Percentiles rank a stretch among this genome's conserved stretches.
Evolutionary conservation across 2,329 filamentous ascomycete genomes (phyloP).

Genomic region (Didymella sp.): DNA sequence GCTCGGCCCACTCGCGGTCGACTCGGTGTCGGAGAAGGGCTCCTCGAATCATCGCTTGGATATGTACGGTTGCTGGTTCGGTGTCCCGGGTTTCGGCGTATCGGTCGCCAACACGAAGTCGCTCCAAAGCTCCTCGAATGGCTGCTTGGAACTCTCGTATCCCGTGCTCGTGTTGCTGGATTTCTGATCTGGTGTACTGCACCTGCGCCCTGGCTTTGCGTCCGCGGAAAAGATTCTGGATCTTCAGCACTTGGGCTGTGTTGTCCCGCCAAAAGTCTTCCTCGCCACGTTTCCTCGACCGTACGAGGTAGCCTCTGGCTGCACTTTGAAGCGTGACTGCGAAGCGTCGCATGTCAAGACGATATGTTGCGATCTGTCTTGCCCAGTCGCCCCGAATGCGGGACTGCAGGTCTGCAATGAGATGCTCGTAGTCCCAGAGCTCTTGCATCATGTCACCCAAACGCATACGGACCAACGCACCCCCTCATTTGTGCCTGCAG

Average conservation of each 20-base stretch:
- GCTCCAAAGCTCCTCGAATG: slow-evolving; percentile 57
- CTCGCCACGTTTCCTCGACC: slow-evolving; percentile 67
- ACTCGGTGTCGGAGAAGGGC: slow-evolving; percentile 68
- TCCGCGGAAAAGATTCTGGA: slow-evolving; percentile 83
- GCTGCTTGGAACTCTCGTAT: slow-evolving; percentile 64
- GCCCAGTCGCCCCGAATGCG: slow-evolving; percentile 87
- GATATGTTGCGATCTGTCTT: slow-evolving; percentile 81
- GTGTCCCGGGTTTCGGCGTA: slow-evolving; percentile 69
- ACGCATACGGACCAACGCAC: slow-evolving; percentile 76
- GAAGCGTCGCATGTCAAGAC: slow-evolving; percentile 81
- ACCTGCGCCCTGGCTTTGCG: slow-evolving; percentile 60
- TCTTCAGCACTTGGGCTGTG: slow-evolving; percentile 73
- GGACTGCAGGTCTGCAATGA: slow-evolving; percentile 82
- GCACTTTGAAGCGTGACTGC: slow-evolving; percentile 81
- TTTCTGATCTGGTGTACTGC: slow-evolving; percentile 56
- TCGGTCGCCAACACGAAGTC: slow-evolving; percentile 56
- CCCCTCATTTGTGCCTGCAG: slow-evolving; percentile 88
- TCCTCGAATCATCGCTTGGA: slow-evolving; percentile 68
- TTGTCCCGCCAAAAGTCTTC: slow-evolving; percentile 73
- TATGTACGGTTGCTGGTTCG: slow-evolving; percentile 62
- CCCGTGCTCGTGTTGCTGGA: slow-evolving; percentile 55
- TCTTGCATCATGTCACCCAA: slow-evolving; percentile 85
- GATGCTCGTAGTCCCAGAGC: slow-evolving; percentile 84
- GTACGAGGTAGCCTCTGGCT: slow-evolving; percentile 76
- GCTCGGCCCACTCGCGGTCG: slow-evolving; percentile 45